Evolutionary conservation across 2,329 filamentous ascomycete species (phyloP).

Genomic region (Eutypella sp.): DNA sequence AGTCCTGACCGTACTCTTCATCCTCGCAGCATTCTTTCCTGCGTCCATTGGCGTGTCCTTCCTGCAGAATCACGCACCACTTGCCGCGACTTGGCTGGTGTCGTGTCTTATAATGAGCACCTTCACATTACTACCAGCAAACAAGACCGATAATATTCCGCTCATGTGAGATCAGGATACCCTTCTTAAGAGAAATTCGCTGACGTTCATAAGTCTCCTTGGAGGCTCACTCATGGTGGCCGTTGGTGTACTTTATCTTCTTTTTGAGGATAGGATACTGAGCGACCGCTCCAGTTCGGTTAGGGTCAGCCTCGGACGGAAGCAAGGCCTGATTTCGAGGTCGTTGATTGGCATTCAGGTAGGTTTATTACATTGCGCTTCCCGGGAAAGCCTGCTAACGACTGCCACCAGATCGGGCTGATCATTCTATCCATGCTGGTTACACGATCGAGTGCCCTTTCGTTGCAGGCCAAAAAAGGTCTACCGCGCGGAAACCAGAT

Average conservation of each 20-base stretch:
- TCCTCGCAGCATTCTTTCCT: constrained; percentile 76
- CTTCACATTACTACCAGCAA: constrained; percentile 80
- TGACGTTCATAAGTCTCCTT: constrained; percentile 43
- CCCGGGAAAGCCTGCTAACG: not conserved
- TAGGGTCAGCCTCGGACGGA: constrained; percentile 16
- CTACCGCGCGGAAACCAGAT: constrained; percentile 84
- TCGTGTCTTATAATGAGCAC: constrained; percentile 80
- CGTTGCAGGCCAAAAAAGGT: constrained; percentile 78
- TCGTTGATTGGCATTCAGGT: constrained; percentile 63
- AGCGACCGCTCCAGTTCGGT: constrained; percentile 35
- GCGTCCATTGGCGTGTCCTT: constrained; percentile 68
- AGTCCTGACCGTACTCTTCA: constrained; percentile 75
- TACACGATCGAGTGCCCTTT: constrained; percentile 79
- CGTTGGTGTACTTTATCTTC: constrained; percentile 71
- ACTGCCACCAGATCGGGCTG: constrained; percentile 58
- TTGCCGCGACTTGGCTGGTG: constrained; percentile 67
- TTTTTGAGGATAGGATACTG: constrained; percentile 65
- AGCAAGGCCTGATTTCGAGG: constrained; percentile 46
- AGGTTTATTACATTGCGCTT: constrained; percentile 17
- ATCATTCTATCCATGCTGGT: constrained; percentile 77
- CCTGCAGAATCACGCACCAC: constrained; percentile 56
- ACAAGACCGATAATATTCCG: constrained; percentile 72
- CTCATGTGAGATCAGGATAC: constrained; percentile 20
- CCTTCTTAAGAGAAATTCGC: not conserved
- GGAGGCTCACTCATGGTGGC: constrained; percentile 75